Evolutionary conservation across 768 basidiomycete genomes (phyloP).

Genomic region (Kwoniella mangroviensis): DNA sequence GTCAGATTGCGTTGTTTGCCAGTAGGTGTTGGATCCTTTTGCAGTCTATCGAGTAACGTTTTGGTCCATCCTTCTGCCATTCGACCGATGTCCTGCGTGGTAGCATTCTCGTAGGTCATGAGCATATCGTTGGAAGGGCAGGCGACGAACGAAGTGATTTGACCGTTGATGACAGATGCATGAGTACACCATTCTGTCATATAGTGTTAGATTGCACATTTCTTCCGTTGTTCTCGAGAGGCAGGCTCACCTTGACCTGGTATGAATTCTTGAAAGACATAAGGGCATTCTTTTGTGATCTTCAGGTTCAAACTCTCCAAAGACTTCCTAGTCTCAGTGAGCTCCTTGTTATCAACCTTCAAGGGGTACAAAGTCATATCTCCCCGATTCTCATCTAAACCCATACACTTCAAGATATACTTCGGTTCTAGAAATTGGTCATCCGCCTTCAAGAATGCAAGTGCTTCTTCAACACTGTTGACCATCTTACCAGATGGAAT

Average conservation of each 20-base stretch:
- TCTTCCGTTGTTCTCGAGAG: too few species aligned
- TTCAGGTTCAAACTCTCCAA: slow-evolving; percentile 39
- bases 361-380: slow-evolving; percentile 55
- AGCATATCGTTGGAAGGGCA: slow-evolving; percentile 58
- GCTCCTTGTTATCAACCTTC: slow-evolving; percentile 41
- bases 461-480: slow-evolving; percentile 41
- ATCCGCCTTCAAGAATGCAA: slow-evolving; percentile 37
- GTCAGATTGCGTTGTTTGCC: slow-evolving; percentile 40
- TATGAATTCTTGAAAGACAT: slow-evolving; percentile 58
- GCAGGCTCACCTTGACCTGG: slow-evolving; percentile 50
- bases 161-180: slow-evolving; percentile 53
- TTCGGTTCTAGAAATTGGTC: slow-evolving; percentile 30
- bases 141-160: slow-evolving; percentile 55
- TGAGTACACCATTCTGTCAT: slow-evolving; percentile 57
- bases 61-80: slow-evolving; percentile 54
- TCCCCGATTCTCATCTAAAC: slow-evolving; percentile 55
- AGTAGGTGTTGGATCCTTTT: slow-evolving; percentile 33
- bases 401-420: slow-evolving; percentile 56
- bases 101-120: slow-evolving; percentile 58
- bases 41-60: slow-evolving; percentile 42
- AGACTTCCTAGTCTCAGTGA: slow-evolving; percentile 35
- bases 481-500: slow-evolving; percentile 51
- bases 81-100: slow-evolving; percentile 37
- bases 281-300: slow-evolving; percentile 50
- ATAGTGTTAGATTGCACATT: too few species aligned